Evolutionary conservation across 257 asterid genomes (phyloP).

Genomic region (Gardenia jasminoides): DNA sequence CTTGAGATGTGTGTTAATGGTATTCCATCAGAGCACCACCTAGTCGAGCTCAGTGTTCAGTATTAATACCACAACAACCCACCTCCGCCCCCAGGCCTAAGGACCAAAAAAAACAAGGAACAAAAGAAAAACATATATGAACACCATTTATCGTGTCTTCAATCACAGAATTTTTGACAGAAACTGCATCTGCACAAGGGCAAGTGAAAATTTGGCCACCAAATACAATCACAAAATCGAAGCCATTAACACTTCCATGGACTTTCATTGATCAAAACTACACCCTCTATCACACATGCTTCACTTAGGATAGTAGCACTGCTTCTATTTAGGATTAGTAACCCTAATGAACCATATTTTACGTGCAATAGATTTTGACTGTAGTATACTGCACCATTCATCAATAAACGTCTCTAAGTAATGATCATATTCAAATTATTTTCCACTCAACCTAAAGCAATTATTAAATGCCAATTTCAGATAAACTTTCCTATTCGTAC

Average conservation of each 20-base stretch:
- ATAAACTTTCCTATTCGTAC: neutral
- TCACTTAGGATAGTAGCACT: neutral
- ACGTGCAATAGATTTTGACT: neutral
- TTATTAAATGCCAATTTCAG: neutral
- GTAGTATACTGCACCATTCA: neutral
- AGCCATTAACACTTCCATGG: neutral
- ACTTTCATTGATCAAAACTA: neutral
- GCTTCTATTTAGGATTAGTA: neutral
- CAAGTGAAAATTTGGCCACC: too few species aligned
- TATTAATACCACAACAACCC: too few species aligned
- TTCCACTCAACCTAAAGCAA: too few species aligned
- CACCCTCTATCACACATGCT: neutral
- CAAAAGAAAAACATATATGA: neutral
- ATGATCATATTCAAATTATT: neutral
- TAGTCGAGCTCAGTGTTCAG: too few species aligned
- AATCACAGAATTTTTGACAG: too few species aligned
- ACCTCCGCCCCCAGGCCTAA: too few species aligned
- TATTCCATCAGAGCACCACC: too few species aligned
- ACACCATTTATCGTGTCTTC: neutral
- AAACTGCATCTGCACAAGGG: neutral
- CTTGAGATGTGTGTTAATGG: too few species aligned
- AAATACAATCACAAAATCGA: neutral
- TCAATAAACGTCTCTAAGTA: neutral
- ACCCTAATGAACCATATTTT: neutral
- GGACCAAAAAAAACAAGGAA: too few species aligned